Base-by-base conservation (phyloP, 305 asterid species). In the Salvia sclarea region DNA sequence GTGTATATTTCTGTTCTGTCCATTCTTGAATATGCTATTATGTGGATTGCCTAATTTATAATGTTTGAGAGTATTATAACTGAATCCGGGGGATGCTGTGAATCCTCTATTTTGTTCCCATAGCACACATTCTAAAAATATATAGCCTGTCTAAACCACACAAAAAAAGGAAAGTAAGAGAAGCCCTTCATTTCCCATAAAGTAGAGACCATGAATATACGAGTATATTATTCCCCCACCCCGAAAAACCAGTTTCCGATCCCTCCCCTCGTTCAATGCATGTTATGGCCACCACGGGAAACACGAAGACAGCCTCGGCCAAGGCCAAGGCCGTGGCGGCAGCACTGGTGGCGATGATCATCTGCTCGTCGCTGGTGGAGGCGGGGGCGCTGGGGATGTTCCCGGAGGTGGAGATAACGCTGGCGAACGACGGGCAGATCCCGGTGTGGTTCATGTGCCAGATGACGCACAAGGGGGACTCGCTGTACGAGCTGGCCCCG, bases 391-490 rank as follows among this genome's bases (percentile, higher is more conserved):
- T 4, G 20, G 12, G 1, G 7, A 0, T 82, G 44, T 80, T 84
- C 53, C 89, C 95, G 5, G 64, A 21, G 12, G 78, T 87, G 30
- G 91, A 82, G 70, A 69, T 90, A 31, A 87, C 95, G n/a, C 37
- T 87, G 50, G 83, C 91, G 60, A 90, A 87, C 40, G 96, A 90
- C 38, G 78, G 85, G n/a, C 16, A 31, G 5, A 11, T 58, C 13
- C 75, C 82, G 38, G 47, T 89, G 0, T 74, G 76, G 70, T 85
- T 21, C 83, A 87, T 85, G 92, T 89, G 96, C 75, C 90, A 86
- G 71, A 64, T 64, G 77, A 75, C 85, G 2, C 76, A 79, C 3
- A 78, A 49, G 38, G 41, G 52, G 10, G 62, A 78, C 11, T 71
- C 79, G 37, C 68, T 83, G 30, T 38, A 73, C 54, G 59, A 60